A percentile compares a stretch with the other conserved stretches of the same genome.
Evolutionary conservation across 176 grass and related monocot genomes (phyloP).

Genomic region (Oropetium thomaeum): DNA sequence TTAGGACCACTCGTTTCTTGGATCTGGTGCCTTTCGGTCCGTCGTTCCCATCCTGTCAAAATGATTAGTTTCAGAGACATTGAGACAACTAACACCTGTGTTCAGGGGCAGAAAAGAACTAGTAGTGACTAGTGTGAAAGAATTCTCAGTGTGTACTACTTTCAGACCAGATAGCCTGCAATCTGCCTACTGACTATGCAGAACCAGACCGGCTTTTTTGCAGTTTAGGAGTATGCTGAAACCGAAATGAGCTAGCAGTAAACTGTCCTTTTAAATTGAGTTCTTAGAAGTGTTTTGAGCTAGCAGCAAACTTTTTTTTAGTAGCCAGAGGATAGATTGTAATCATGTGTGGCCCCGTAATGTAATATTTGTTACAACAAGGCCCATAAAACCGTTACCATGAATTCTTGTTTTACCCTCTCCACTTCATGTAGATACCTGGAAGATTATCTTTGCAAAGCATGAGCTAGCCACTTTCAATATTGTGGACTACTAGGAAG

Average conservation of each 20-base stretch:
- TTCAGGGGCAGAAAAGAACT: neutral
- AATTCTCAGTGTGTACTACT: neutral
- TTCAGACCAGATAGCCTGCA: neutral
- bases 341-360: neutral
- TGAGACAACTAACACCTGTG: conserved; percentile 21
- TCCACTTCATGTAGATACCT: neutral
- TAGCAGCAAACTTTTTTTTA: neutral
- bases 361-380: neutral
- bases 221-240: neutral
- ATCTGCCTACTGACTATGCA: neutral
- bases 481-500: neutral
- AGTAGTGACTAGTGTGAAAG: neutral
- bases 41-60: conserved; percentile 22
- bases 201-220: neutral
- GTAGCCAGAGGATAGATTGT: neutral
- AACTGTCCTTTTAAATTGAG: neutral
- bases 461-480: neutral
- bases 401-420: neutral
- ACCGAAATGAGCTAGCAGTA: neutral
- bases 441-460: neutral
- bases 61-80: conserved; percentile 39
- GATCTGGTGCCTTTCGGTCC: conserved; percentile 25
- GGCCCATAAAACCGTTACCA: neutral
- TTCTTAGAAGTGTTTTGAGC: neutral
- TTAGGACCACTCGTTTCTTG: conserved; percentile 41